Base-by-base conservation (phyloP, 2,329 filamentous ascomycete species). In the Talaromyces sp. region DNA sequence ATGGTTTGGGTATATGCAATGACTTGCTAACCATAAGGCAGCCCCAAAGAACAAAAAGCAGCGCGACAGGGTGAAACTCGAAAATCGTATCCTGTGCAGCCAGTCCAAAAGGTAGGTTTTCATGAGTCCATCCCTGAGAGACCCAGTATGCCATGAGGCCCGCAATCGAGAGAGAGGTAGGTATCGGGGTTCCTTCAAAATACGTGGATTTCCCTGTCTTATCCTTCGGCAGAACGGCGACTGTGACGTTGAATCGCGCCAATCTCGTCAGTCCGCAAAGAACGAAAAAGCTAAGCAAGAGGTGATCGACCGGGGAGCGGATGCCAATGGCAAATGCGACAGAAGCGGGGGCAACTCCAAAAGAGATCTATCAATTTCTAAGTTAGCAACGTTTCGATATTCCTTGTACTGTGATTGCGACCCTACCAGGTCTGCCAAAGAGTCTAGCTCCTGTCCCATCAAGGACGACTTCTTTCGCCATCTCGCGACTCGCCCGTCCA, bases 391-490 rank as follows among this genome's bases (percentile, higher is more conserved):
- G 10, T 15, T n/a, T 39, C 22, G 30, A n/a, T 27, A 54, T 58
- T 17, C 47, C 27, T 44, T 57, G 53, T 22, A 1, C 28, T 30
- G 55, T 47, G 44, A 11, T 47, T 47, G 19, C 25, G 44, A 63
- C 25, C 85, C 30, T 88, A 96, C 92, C 82, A 99, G 76, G 75
- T 99, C 95, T 60, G 95, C 95, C 55, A 99, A 83, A 7, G 93
- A 98, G 76, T 99, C 95, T 60, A 99, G 81, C 78, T 99, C 95
- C 77, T 97, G 93, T 13, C 95, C 95, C 93, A 99, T 98, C 73
- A 99, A 82, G 70, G 91, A 96, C 71, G 91, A 95, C 88, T 97
- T 99, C 79, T 92, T 89, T 74, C 95, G 87, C 95, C 95, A 98
- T 66, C 95, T 84, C 65, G 95, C 95, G 60, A 99, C 93, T 74